Evolutionary conservation across 257 asterid genomes (phyloP), one percentile per base, ranked within the genome.

Genomic region (Marsdenia floribunda): DNA sequence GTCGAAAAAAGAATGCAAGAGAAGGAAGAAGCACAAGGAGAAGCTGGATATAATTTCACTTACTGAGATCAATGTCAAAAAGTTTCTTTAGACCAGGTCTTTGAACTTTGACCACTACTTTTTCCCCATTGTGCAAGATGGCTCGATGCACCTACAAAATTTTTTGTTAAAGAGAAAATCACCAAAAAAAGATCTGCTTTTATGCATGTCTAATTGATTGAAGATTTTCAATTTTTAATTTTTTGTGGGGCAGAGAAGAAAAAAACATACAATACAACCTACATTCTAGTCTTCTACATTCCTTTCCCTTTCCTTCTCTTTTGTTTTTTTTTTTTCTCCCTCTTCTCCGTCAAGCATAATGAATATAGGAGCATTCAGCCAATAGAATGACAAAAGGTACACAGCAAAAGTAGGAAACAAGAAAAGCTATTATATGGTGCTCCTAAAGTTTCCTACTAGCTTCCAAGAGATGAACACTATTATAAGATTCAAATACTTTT

Each of bases 11-110:
- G 40, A 52, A 68, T 49, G 57, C 3, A 13, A 37, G 54, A 35
- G 44, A 29, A 52, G 53, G 19, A 22, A 58, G 55, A 67, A 35
- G 42, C n/a, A 8, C 11, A 3, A 67, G 50, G n/a, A 50, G 44
- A 33, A 22, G 18, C 59, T 2, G 15, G 12, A 24, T 11, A 50
- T 29, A 6, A 70, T 35, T 14, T 26, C 26, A 82, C 96, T 86
- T 82, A 94, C 99, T 86, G 63, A 94, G 87, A 87, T 94, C 99
- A 69, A 94, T 92, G 82, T 94, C 97, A 57, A 94, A 94, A 55
- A 94, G 96, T 79, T 86, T 94, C 85, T 86, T 92, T 29, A 94
- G 80, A 42, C 99, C 99, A 4, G 99, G 99, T 84, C 99, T 84
- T 79, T 94, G 99, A 79, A 94, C 99, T 86, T 94, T 94, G 5